A percentile compares a stretch with the other conserved stretches of the same genome.
phyloP scores from a whole-genome alignment of 2,329 filamentous ascomycete species.

The Claviceps arundinis region DNA sequence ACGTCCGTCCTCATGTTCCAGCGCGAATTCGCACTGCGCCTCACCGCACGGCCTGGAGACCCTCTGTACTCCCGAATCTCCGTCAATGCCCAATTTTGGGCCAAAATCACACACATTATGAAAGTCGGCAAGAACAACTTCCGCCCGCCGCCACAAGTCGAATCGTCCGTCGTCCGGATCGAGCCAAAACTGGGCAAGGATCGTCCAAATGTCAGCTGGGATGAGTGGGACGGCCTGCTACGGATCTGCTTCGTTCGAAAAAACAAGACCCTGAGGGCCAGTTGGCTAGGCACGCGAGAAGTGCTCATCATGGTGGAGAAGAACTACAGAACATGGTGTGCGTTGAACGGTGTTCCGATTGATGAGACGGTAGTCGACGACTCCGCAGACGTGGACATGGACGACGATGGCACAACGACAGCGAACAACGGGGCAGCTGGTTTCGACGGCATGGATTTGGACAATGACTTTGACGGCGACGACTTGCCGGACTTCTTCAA shows the following conservation, averaged over 20 bases:
- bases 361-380: constrained; percentile 50
- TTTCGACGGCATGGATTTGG: constrained; percentile 25
- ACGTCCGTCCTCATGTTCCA: constrained; percentile 92
- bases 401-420: constrained; percentile 20
- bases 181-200: constrained; percentile 69
- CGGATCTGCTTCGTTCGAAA: constrained; percentile 60
- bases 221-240: constrained; percentile 88
- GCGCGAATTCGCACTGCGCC: constrained; percentile 80
- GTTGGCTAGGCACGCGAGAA: constrained; percentile 67
- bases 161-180: constrained; percentile 79
- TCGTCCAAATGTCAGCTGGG: constrained; percentile 77
- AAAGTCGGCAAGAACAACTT: constrained; percentile 97
- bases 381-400: constrained; percentile 25
- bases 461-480: constrained; percentile 41
- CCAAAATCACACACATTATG: constrained; percentile 56
- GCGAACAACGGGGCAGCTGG: neutral
- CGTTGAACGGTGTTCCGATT: constrained; percentile 66
- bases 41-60: constrained; percentile 80
- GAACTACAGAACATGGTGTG: constrained; percentile 85
- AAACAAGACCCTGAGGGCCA: constrained; percentile 78
- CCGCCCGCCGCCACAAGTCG: constrained; percentile 84
- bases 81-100: constrained; percentile 88
- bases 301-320: constrained; percentile 70
- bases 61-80: constrained; percentile 80
- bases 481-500: constrained; percentile 79